Evolutionary conservation across 2,329 filamentous ascomycete species (phyloP).

Genomic region (Waltergamsia citrina): DNA sequence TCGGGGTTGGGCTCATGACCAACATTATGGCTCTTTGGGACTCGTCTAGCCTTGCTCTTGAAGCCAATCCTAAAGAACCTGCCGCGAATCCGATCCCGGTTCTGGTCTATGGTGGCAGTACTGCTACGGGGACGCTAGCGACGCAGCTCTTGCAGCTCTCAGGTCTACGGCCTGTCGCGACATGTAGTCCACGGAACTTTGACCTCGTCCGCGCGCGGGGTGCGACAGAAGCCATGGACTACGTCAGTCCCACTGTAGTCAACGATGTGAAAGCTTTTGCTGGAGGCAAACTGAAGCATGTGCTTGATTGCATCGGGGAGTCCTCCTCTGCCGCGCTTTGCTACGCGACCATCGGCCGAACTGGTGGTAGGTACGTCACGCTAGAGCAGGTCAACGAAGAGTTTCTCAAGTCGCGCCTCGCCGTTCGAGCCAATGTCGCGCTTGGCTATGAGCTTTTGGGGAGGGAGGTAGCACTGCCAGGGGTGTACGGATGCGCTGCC

Average conservation of each 20-base stretch:
- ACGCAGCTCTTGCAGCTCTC: constrained; percentile 31
- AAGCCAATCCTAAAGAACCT: constrained; percentile 11
- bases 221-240: constrained; percentile 35
- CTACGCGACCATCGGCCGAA: constrained; percentile 23
- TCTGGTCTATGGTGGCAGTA: constrained; percentile 34
- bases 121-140: constrained; percentile 29
- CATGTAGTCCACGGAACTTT: constrained; percentile 31
- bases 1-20: too few relatives aligned
- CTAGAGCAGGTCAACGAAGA: too few relatives aligned
- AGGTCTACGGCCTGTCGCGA: constrained; percentile 30
- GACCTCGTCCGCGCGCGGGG: constrained; percentile 28
- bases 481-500: too few relatives aligned
- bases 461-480: too few relatives aligned
- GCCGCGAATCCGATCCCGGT: constrained; percentile 17
- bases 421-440: too few relatives aligned
- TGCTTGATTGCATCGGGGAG: constrained; percentile 31
- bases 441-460: too few relatives aligned
- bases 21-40: constrained; percentile 12
- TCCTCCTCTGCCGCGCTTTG: constrained; percentile 22
- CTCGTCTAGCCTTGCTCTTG: constrained; percentile 14
- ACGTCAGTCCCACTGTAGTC: constrained; percentile 22
- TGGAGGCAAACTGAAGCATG: constrained; percentile 21
- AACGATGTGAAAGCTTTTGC: constrained; percentile 26
- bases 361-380: constrained; percentile 25
- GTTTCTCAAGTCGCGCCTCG: too few relatives aligned